A percentile compares a stretch with the other conserved stretches of the same genome.
phyloP scores from a whole-genome alignment of 176 grass and related monocot species.

The Ensete glaucum region DNA sequence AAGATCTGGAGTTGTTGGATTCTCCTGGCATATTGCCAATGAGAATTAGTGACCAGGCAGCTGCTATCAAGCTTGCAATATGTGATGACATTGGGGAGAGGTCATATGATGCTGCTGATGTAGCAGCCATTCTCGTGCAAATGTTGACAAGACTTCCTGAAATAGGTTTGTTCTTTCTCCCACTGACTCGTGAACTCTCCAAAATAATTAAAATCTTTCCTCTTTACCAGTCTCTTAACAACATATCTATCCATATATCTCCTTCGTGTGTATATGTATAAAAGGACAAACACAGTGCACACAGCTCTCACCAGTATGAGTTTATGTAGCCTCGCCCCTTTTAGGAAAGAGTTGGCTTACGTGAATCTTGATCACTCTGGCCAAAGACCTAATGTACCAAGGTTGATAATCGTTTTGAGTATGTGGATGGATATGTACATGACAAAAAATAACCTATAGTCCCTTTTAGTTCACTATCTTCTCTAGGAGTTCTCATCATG shows the following conservation, averaged over 20 bases:
- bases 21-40: slow-evolving; percentile 97
- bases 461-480: no score
- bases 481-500: no score
- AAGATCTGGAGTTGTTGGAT: slow-evolving; percentile 86
- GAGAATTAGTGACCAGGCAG: slow-evolving; percentile 84
- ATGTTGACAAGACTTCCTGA: slow-evolving; percentile 59
- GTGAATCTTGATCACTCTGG: no score
- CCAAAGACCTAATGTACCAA: no score
- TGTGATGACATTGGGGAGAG: slow-evolving; percentile 97
- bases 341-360: no score
- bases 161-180: slow-evolving; percentile 44
- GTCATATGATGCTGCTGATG: slow-evolving; percentile 82
- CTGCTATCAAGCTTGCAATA: slow-evolving; percentile 93
- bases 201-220: background rate
- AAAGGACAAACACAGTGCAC: no score
- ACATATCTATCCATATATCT: background rate
- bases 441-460: no score
- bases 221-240: background rate
- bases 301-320: no score
- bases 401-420: no score
- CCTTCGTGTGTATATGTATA: background rate
- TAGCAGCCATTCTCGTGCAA: slow-evolving; percentile 68
- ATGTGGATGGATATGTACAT: no score
- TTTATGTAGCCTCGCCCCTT: no score
- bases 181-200: background rate